These are phyloP conservation scores for Leccinum pellstonianum DNA, from an alignment of 768 basidiomycete genomes.

Conservation along the genomic window DNA sequence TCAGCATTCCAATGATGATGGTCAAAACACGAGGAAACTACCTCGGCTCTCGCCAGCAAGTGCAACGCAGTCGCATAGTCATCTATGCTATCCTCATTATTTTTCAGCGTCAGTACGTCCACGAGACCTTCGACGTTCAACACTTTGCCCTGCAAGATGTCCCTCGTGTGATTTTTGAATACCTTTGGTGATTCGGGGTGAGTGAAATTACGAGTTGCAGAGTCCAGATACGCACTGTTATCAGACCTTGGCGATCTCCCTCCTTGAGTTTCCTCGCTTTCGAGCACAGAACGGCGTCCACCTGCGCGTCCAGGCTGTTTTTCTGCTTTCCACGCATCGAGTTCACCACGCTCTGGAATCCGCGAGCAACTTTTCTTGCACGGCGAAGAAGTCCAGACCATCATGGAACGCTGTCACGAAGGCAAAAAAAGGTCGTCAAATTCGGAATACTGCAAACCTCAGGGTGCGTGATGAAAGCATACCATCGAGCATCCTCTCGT, in stretches of 20 bases:
- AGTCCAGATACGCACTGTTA: constrained; percentile 27
- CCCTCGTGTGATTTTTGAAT: constrained; percentile 66
- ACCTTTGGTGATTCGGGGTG: constrained; percentile 39
- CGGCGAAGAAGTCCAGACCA: constrained; percentile 80
- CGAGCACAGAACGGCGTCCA: constrained; percentile 56
- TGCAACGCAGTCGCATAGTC: constrained; percentile 72
- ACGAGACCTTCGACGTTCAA: constrained; percentile 77
- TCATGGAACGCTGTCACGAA: constrained; percentile 73
- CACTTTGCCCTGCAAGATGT: constrained; percentile 71
- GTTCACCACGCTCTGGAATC: constrained; percentile 52
- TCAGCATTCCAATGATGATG: constrained; percentile 2
- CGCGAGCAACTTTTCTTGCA: constrained; percentile 68
- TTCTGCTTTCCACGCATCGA: constrained; percentile 51
- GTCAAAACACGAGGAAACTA: constrained; percentile 28
- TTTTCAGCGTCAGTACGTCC: constrained; percentile 83
- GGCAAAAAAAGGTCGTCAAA: constrained; percentile 7
- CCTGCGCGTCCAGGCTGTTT: constrained; percentile 65
- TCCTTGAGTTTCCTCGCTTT: constrained; percentile 46
- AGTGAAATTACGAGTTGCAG: background rate
- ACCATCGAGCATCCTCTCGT: constrained; percentile 61
- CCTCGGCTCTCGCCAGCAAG: constrained; percentile 56
- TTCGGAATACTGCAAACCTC: background rate
- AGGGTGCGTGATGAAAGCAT: constrained; percentile 11
- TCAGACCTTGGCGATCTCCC: constrained; percentile 50
- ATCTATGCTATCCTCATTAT: constrained; percentile 58